Conservation (phyloP, 495 filamentous ascomycete genomes). For the Endocarpon pusillum region DNA sequence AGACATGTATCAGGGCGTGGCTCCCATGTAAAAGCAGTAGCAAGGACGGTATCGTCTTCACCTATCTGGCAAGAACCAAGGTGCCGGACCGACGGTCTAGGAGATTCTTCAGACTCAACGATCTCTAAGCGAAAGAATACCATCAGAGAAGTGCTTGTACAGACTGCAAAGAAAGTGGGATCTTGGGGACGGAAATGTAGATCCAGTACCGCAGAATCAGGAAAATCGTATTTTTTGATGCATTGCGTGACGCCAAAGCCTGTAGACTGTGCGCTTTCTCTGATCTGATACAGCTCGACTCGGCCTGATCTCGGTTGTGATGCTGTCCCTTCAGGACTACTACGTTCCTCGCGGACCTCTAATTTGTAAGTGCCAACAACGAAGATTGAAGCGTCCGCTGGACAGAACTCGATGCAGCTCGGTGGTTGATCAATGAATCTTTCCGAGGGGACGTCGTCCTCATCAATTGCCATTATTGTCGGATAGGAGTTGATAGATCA, state of each 20-base stretch:
- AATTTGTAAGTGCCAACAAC: slow-evolving; percentile 70
- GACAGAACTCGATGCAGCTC: slow-evolving; percentile 73
- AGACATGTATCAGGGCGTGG: slow-evolving; percentile 20
- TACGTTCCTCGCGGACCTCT: slow-evolving; percentile 10
- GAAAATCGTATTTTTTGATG: slow-evolving; percentile 19
- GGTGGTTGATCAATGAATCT: slow-evolving; percentile 47
- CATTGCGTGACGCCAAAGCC: background rate
- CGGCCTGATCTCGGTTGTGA: slow-evolving; percentile 22
- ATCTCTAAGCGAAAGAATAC: slow-evolving; percentile 36
- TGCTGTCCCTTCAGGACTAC: slow-evolving; percentile 17
- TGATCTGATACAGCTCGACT: slow-evolving; percentile 35
- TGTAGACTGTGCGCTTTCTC: background rate
- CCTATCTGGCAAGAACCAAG: slow-evolving; percentile 22
- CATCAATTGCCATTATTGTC: too few species aligned
- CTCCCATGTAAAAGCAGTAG: slow-evolving; percentile 57
- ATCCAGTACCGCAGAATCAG: slow-evolving; percentile 64
- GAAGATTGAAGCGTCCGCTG: slow-evolving; percentile 43
- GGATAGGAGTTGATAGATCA: too few species aligned
- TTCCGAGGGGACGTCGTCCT: too few species aligned
- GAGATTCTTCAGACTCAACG: slow-evolving; percentile 4
- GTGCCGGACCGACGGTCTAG: slow-evolving; percentile 13
- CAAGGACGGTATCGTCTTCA: slow-evolving; percentile 36
- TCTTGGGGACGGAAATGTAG: slow-evolving; percentile 56
- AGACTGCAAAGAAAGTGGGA: slow-evolving; percentile 43
- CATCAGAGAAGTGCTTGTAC: slow-evolving; percentile 54